Conservation (phyloP, 2,329 filamentous ascomycete species). For the Juglanconis sp. region DNA sequence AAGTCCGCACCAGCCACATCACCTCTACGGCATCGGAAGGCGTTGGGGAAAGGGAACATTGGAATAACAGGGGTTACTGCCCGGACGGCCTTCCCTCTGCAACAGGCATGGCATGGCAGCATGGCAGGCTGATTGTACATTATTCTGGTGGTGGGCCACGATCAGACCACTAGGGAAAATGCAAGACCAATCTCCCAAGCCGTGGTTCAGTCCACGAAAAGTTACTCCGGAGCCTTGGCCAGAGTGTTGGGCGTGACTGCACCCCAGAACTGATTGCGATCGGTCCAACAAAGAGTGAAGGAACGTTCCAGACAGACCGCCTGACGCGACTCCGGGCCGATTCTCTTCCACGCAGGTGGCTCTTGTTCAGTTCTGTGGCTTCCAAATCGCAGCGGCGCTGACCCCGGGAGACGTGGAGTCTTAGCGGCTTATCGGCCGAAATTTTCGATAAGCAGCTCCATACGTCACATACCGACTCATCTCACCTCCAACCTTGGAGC, state of each 20-base stretch:
- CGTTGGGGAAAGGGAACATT: neutral
- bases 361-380: neutral
- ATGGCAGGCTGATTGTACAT: constrained; percentile 12
- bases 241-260: neutral
- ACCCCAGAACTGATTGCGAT: neutral
- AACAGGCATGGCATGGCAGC: neutral
- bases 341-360: neutral
- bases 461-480: constrained; percentile 9
- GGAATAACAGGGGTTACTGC: neutral
- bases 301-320: neutral
- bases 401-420: neutral
- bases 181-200: constrained; percentile 2
- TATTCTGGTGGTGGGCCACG: constrained; percentile 6
- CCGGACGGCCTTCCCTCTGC: neutral
- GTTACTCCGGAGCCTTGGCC: neutral
- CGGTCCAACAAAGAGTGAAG: neutral
- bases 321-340: neutral
- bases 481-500: constrained; percentile 3
- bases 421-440: constrained; percentile 16
- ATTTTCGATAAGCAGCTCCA: constrained; percentile 18
- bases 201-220: neutral
- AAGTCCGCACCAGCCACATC: constrained; percentile 1
- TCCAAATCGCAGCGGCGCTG: neutral
- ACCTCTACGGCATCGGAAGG: constrained; percentile 8
- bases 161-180: constrained; percentile 10